Evolutionary conservation across 2,329 filamentous ascomycete genomes (phyloP).

Genomic region (Aspergillus sp.): DNA sequence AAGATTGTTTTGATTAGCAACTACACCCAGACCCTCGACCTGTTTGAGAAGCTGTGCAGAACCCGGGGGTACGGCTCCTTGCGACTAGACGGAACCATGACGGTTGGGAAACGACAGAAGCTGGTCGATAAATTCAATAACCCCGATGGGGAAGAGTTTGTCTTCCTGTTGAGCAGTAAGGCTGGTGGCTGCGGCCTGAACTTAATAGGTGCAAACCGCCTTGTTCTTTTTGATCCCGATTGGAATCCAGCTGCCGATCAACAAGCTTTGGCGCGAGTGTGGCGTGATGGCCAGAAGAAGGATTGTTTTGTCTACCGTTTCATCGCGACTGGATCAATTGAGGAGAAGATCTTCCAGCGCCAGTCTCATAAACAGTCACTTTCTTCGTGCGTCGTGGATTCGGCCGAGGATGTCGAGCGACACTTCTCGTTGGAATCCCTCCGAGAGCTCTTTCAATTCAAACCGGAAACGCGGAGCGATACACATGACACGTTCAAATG

Average conservation of each 20-base stretch:
- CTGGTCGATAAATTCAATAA: conserved; percentile 98
- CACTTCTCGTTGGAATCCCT: conserved; percentile 93
- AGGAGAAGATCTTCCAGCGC: conserved; percentile 98
- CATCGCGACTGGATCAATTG: conserved; percentile 95
- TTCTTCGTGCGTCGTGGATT: conserved; percentile 94
- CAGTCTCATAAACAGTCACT: conserved; percentile 98
- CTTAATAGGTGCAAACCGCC: conserved; percentile 87
- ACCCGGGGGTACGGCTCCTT: conserved; percentile 80
- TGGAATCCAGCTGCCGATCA: conserved; percentile 99
- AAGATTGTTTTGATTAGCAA: conserved; percentile 99
- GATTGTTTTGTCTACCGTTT: conserved; percentile 99
- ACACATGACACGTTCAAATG: conserved; percentile 99
- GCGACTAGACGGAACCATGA: conserved; percentile 95
- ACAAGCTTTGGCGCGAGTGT: conserved; percentile 93
- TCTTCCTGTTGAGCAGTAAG: conserved; percentile 96
- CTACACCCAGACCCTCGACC: conserved; percentile 92
- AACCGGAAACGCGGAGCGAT: conserved; percentile 79
- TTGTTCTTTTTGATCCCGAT: conserved; percentile 94
- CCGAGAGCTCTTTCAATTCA: conserved; percentile 91
- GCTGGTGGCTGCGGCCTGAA: conserved; percentile 96
- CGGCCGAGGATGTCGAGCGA: conserved; percentile 92
- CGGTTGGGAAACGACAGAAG: conserved; percentile 94
- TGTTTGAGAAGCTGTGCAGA: conserved; percentile 90
- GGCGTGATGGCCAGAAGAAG: conserved; percentile 98
- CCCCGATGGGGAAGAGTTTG: conserved; percentile 82